These are phyloP conservation scores for Rhodotorula sp. DNA, from an alignment of 1,284 basidiomycete species.

Conservation along the genomic window DNA sequence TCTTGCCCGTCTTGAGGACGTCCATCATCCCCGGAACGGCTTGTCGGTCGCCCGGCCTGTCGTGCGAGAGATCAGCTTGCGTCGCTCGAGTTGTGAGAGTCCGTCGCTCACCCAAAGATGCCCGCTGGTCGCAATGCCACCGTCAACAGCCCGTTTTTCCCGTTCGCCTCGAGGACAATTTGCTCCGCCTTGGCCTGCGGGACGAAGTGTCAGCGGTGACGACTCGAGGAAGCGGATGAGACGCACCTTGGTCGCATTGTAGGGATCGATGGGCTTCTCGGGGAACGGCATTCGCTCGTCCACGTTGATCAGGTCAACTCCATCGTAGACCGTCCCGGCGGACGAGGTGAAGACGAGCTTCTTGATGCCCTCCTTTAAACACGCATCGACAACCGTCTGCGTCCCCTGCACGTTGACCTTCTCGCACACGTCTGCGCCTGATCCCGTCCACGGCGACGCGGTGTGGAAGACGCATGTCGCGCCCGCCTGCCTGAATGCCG, in stretches of 20 bases:
- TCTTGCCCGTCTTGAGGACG: slow-evolving; percentile 78
- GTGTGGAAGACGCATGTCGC: slow-evolving; percentile 92
- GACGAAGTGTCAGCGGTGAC: not conserved
- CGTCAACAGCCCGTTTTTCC: slow-evolving; percentile 74
- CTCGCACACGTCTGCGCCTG: slow-evolving; percentile 72
- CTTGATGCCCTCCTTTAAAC: slow-evolving; percentile 63
- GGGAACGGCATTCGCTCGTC: slow-evolving; percentile 86
- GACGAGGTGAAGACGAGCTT: slow-evolving; percentile 96
- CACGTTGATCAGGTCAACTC: slow-evolving; percentile 73
- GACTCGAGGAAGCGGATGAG: not conserved
- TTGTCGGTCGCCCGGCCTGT: slow-evolving; percentile 86
- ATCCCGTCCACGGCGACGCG: slow-evolving; percentile 75
- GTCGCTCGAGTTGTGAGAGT: not conserved
- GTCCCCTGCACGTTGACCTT: slow-evolving; percentile 96
- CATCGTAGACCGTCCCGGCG: slow-evolving; percentile 89
- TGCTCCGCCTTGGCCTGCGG: slow-evolving; percentile 72
- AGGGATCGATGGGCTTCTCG: slow-evolving; percentile 76
- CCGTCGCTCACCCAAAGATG: slow-evolving; percentile 74
- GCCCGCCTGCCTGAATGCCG: slow-evolving; percentile 71
- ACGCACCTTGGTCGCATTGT: slow-evolving; percentile 84
- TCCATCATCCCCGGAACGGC: slow-evolving; percentile 75
- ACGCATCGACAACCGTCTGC: slow-evolving; percentile 76
- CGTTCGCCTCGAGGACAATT: slow-evolving; percentile 81
- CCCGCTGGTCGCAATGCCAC: slow-evolving; percentile 91
- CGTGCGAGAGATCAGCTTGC: not conserved